These are phyloP conservation scores for Celoporthe dispersa DNA, from an alignment of 2,329 filamentous ascomycete genomes.

Conservation along the genomic window DNA sequence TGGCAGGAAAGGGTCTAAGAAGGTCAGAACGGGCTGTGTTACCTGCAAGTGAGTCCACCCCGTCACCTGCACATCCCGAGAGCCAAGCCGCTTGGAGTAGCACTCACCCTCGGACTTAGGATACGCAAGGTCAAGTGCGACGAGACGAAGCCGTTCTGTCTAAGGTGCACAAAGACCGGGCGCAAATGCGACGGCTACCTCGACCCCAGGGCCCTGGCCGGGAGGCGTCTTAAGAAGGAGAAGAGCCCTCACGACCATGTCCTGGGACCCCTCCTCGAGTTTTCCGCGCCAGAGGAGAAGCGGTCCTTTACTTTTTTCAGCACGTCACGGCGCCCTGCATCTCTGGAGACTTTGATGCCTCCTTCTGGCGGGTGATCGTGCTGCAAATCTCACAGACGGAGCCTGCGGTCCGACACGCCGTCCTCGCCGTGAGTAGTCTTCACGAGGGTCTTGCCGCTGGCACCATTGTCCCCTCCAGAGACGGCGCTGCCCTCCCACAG, in stretches of 20 bases:
- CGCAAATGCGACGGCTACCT: slow-evolving; percentile 39
- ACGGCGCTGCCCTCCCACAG: slow-evolving; percentile 10
- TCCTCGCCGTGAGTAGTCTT: slow-evolving; percentile 38
- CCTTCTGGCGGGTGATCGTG: slow-evolving; percentile 39
- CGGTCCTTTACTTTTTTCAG: slow-evolving; percentile 29
- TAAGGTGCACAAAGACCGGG: slow-evolving; percentile 38
- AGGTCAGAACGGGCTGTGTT: slow-evolving; percentile 30
- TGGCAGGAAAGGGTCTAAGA: slow-evolving; percentile 30
- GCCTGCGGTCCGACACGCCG: slow-evolving; percentile 35
- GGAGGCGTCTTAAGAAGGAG: slow-evolving; percentile 29
- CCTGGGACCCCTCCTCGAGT: slow-evolving; percentile 31
- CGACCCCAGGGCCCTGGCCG: slow-evolving; percentile 27
- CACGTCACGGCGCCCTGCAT: slow-evolving; percentile 28
- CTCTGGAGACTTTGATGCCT: slow-evolving; percentile 27
- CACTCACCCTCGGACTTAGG: slow-evolving; percentile 26
- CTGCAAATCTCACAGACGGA: slow-evolving; percentile 35
- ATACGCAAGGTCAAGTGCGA: slow-evolving; percentile 41
- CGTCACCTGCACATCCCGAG: neutral
- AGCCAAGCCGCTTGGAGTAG: slow-evolving; percentile 16
- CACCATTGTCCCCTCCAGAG: slow-evolving; percentile 32
- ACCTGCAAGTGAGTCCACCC: slow-evolving; percentile 28
- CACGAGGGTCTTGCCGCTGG: slow-evolving; percentile 34
- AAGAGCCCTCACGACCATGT: slow-evolving; percentile 29
- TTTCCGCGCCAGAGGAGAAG: slow-evolving; percentile 30
- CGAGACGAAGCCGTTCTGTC: slow-evolving; percentile 38